Evolutionary conservation across 2,329 filamentous ascomycete species (phyloP), one percentile per base, ranked within the genome.

Genomic region (Trichoderma atrobrunneum): DNA sequence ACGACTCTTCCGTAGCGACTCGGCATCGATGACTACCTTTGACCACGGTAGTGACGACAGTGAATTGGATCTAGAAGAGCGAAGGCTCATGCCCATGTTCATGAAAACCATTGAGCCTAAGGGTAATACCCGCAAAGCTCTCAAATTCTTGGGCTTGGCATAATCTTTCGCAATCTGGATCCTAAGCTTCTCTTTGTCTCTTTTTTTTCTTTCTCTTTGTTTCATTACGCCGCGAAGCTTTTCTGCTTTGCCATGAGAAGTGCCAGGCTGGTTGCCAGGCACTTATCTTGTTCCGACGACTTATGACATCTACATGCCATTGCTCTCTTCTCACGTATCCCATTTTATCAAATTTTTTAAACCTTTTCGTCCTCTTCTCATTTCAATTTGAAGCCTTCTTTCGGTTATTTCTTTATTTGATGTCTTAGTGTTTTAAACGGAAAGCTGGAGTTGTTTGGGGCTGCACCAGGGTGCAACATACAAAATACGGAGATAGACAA

Each of bases 1-100:
- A 76, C 75, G 64, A 59, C 18, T 61, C 48, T 57, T 71, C 24
- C 59, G 70, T 2, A 72, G 75, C 34, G 81, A 81, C 48, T 73
- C 72, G 6, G 76, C 76, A 68, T 82, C 80, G 12, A 76, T 81
- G 64, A 78, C 81, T 30, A 79, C 80, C 11, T 78, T 79, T 70
- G 82, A 85, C 51, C 78, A 78, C 5, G 77, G 78, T 6, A 77
- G 78, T 36, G 78, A 80, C 14, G 85, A 86, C 28, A 82, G 80
- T 72, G 81, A 83, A 62, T 82, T 84, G 72, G 84, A 86, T 71
- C 75, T 81, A 26, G 86, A 88, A 72, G 85, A 87, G 77, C 82
- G 85, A 36, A 81, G 85, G 54, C 82, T 88, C 36, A 87, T 88
- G 85, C 87, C 87, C 5, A 80, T 87, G 28, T 85, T 84, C 48